Evolutionary conservation across 148 eudicot genomes (phyloP).

Genomic region (Camellia lanceoleosa): DNA sequence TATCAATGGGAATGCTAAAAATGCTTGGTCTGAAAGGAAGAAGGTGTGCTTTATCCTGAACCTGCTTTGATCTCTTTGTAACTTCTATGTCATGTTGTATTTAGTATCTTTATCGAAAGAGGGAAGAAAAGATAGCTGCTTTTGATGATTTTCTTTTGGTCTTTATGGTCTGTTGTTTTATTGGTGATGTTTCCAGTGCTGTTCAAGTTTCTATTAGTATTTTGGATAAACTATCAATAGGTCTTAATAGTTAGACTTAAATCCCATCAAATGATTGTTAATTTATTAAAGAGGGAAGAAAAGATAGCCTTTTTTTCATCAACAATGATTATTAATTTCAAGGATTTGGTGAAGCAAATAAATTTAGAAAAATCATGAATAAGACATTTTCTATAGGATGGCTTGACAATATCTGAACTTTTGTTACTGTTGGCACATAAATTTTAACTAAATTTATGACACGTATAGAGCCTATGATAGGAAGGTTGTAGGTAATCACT

Average conservation of each 20-base stretch:
- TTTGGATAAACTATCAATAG: too few species aligned
- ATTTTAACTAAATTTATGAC: too few species aligned
- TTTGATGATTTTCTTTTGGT: not conserved
- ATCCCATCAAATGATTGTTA: too few species aligned
- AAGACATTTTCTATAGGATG: not conserved
- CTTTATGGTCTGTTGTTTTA: not conserved
- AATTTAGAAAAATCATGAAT: not conserved
- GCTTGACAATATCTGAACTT: not conserved
- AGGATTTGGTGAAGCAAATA: not conserved
- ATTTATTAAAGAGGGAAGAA: too few species aligned
- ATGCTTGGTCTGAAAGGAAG: slow-evolving; percentile 89
- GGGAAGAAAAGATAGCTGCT: not conserved
- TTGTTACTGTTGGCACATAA: too few species aligned
- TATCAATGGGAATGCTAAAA: slow-evolving; percentile 95
- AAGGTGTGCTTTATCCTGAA: slow-evolving; percentile 48
- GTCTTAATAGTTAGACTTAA: too few species aligned
- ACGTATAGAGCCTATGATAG: too few species aligned
- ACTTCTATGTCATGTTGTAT: not conserved
- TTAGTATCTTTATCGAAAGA: not conserved
- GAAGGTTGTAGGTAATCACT: too few species aligned
- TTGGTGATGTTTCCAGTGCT: not conserved
- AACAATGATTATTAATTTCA: too few species aligned
- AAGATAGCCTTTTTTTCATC: too few species aligned
- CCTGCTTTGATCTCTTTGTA: slow-evolving; percentile 5
- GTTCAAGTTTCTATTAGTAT: not conserved